Evolutionary conservation across 257 asterid species (phyloP), one percentile per base, ranked within the genome.

Genomic region (Prunella vulgaris): DNA sequence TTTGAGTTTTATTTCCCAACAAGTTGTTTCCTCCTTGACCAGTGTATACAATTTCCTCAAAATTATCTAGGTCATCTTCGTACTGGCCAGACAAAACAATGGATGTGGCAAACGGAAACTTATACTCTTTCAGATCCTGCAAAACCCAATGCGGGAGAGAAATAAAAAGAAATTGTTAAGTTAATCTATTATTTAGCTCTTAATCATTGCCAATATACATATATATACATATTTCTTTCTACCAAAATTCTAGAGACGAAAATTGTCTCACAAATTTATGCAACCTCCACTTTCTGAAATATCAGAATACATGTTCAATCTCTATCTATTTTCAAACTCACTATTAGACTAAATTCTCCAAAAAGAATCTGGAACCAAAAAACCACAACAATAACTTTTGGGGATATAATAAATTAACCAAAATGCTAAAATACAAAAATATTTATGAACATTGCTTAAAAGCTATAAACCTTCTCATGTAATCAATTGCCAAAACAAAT

Each of bases 21-120:
- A 93, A 80, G 78, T 90, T 73, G 65, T 93, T 84, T 5, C 98
- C 98, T 46, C 98, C 96, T 83, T 93, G 96, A 62, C 98, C 98
- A 5, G 97, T 90, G 72, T 93, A 93, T 4, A 85, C 85, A 35
- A 93, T 71, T 10, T 90, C 95, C 37, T 90, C 89, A 21, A 73
- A 79, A 48, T 90, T 90, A 73, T 93, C 98, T 25, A 84, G 74
- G 68, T 93, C 96, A 30, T 93, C 98, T 75, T 93, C 97, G 54
- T 90, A 93, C 61, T 93, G 96, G 30, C 97, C 98, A 7, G 98
- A 93, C 78, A 93, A 22, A 6, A 93, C 92, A 42, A 93, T 90
- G 17, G 95, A 84, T 59, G 71, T 44, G 0, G 97, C 79, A 49
- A 90, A 46, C 49, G 98, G 97, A 18, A 87, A 70, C 38, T 46